Conservation (phyloP, 2,329 filamentous ascomycete genomes). For the Monilinia laxa region DNA sequence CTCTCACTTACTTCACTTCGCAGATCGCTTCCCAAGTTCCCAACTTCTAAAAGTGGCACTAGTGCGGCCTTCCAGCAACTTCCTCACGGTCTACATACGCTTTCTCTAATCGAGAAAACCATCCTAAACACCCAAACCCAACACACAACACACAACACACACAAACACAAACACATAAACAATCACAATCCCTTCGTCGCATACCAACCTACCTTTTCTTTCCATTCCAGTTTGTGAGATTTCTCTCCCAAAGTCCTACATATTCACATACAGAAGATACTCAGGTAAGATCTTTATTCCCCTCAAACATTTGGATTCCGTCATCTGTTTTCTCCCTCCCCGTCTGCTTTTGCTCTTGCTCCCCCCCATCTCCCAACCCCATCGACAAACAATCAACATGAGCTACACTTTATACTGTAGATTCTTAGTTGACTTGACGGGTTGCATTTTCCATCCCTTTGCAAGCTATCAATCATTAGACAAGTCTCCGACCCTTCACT, state of each 20-base stretch:
- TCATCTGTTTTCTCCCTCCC: slow-evolving; percentile 24
- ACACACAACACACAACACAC: slow-evolving; percentile 5
- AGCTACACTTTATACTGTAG: neutral
- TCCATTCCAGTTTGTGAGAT: slow-evolving; percentile 17
- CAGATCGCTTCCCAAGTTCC: slow-evolving; percentile 19
- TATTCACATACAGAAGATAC: slow-evolving; percentile 6
- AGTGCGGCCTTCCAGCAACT: slow-evolving; percentile 23
- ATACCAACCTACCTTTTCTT: slow-evolving; percentile 11
- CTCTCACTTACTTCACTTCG: neutral
- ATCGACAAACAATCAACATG: slow-evolving; percentile 3
- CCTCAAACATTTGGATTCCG: neutral
- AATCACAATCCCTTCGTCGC: slow-evolving; percentile 14
- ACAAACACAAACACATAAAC: slow-evolving; percentile 11
- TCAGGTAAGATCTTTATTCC: slow-evolving; percentile 22
- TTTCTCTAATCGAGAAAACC: slow-evolving; percentile 21
- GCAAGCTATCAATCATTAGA: slow-evolving; percentile 2
- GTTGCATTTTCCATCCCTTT: neutral
- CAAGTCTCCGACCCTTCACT: slow-evolving; percentile 24
- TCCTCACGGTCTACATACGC: slow-evolving; percentile 11
- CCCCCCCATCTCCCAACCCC: slow-evolving; percentile 7
- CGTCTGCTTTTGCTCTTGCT: neutral
- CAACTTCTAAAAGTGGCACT: slow-evolving; percentile 23
- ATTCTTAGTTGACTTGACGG: neutral
- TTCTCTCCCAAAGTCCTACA: neutral
- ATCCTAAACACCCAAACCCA: slow-evolving; percentile 14